Conservation (phyloP, 2,329 filamentous ascomycete species). For the Aspergillus arachidicola region DNA sequence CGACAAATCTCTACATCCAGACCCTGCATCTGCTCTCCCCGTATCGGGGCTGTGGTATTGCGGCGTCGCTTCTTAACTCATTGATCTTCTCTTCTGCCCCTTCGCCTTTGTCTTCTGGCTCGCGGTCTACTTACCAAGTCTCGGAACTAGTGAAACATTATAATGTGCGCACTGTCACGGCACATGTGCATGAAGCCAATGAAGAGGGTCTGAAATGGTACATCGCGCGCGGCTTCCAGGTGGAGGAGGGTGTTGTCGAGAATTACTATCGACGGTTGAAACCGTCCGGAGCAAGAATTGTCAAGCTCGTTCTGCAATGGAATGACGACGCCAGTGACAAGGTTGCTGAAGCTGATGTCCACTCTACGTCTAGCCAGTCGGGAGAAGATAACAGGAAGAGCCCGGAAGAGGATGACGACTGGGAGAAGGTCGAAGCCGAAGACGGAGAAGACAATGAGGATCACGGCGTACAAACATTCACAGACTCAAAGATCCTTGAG, state of each 20-base stretch:
- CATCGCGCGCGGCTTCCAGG: conserved; percentile 57
- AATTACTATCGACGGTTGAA: conserved; percentile 63
- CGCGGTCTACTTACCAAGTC: conserved; percentile 22
- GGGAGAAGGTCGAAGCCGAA: conserved; percentile 45
- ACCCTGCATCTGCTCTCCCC: conserved; percentile 63
- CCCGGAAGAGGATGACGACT: conserved; percentile 42
- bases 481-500: conserved; percentile 37
- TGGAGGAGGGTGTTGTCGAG: conserved; percentile 53
- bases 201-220: conserved; percentile 64
- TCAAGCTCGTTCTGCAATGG: conserved; percentile 43
- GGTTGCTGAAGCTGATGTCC: too few species aligned
- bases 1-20: conserved; percentile 61
- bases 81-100: conserved; percentile 34
- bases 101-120: conserved; percentile 4
- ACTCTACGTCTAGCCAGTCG: not conserved
- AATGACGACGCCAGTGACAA: conserved; percentile 16
- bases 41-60: conserved; percentile 61
- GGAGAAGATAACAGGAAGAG: conserved; percentile 1
- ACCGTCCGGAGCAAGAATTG: conserved; percentile 58
- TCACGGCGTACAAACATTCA: conserved; percentile 34
- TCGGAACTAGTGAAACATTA: conserved; percentile 50
- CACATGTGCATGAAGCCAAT: conserved; percentile 67
- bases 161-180: conserved; percentile 56
- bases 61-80: conserved; percentile 55
- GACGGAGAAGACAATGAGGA: conserved; percentile 37